Evolutionary conservation across 2,329 filamentous ascomycete species (phyloP), one percentile per base, ranked within the genome.

Genomic region (Diaporthe capsici): DNA sequence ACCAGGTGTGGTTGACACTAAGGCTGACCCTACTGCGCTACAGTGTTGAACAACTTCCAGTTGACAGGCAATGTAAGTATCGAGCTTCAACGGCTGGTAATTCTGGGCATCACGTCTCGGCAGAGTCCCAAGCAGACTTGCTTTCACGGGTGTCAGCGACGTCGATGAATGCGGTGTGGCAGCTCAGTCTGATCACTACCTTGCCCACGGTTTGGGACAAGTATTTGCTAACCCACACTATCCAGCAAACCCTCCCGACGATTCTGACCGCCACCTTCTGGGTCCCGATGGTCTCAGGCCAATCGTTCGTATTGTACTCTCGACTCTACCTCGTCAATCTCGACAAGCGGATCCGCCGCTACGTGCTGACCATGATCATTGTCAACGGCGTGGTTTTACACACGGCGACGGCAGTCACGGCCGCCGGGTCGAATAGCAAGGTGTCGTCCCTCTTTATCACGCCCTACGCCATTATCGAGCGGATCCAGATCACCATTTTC

Each of bases 221-320:
- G 31, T 10, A 63, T 20, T 13, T 55, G 51, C 71, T 75, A 28
- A 75, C 25, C 28, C 42, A 22, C 22, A 31, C 39, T 15, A 51
- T 58, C 10, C 47, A 79, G 25, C 57, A 76, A 49, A 15, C 80
- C 77, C 73, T 84, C 6, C 82, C 85, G 5, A 85, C 85, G 7
- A 77, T 88, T 6, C 81, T 89, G 34, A 73, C 78, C 34, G 85
- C 84, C n/a, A 76, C 89, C 51, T 89, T 88, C 1, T 91, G 89
- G 89, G 87, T 85, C 79, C 80, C 82, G 2, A 92, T 92, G 89
- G 88, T 93, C 0, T 91, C 90, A 1, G 91, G 91, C 0, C 90
- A 92, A 80, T 88, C 88, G 0, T 79, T 92, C 17, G 91, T 93
- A 1, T 84, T 93, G 1, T 93, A 90, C 84, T 92, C 90, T 0